Conservation (phyloP, 1,139 yeast genomes). For the Hyphopichia khmerensis region DNA sequence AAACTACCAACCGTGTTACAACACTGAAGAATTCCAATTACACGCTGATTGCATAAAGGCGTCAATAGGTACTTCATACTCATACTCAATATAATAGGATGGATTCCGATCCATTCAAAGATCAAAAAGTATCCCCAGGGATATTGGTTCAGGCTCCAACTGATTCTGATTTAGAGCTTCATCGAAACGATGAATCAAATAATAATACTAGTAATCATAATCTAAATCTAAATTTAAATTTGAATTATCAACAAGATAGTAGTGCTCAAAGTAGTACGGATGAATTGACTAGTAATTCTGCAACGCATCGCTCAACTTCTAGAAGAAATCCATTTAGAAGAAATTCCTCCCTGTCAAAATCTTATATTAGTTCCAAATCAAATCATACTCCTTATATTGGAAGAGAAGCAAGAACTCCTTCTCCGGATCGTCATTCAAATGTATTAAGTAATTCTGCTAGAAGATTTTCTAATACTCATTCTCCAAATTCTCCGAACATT, state of each 20-base stretch:
- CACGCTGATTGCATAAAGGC: too few relatives aligned
- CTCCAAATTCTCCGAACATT: background rate
- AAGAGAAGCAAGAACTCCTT: background rate
- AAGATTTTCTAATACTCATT: background rate
- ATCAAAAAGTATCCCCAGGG: conserved; percentile 2
- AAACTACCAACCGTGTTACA: too few relatives aligned
- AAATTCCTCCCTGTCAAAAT: background rate
- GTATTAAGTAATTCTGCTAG: background rate
- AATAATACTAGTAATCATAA: background rate
- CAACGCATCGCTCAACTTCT: background rate
- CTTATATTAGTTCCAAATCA: background rate
- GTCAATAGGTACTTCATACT: too few relatives aligned
- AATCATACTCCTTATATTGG: background rate
- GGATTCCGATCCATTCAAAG: background rate
- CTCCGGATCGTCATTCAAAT: conserved; percentile 1
- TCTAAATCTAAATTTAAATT: background rate
- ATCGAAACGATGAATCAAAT: background rate
- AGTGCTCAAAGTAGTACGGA: background rate
- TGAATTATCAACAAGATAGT: background rate
- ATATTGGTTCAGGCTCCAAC: conserved; percentile 5
- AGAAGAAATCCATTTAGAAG: background rate
- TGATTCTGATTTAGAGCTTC: background rate
- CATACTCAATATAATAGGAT: background rate
- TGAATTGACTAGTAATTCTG: background rate
- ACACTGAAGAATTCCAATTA: too few relatives aligned